These are phyloP conservation scores for Lignosus rhinocerotis DNA, from an alignment of 1,284 basidiomycete genomes.

Conservation along the genomic window DNA sequence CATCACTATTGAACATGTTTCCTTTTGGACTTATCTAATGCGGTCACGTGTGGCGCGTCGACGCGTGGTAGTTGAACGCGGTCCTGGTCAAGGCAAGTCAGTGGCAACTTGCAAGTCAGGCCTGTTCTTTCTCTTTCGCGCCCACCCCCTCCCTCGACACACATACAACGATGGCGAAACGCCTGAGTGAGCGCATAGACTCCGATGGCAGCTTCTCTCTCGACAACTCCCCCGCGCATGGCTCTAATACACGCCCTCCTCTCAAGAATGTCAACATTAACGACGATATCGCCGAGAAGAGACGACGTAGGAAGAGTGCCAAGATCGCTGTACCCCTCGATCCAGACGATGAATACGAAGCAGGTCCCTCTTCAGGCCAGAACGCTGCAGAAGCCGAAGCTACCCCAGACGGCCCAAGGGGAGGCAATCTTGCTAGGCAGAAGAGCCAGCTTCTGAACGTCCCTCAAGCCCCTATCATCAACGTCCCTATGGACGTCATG, in stretches of 20 bases:
- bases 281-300: conserved; percentile 79
- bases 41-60: conserved; percentile 27
- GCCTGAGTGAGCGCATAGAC: conserved; percentile 57
- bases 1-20: too few relatives aligned
- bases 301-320: conserved; percentile 71
- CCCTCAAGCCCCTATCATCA: conserved; percentile 55
- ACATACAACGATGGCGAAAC: conserved; percentile 35
- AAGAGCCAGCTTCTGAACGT: conserved; percentile 67
- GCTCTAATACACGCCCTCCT: conserved; percentile 38
- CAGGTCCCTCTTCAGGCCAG: conserved; percentile 51
- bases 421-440: conserved; percentile 45
- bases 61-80: conserved; percentile 16
- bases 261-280: conserved; percentile 69
- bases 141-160: conserved; percentile 11
- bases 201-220: conserved; percentile 52
- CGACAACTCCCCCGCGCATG: conserved; percentile 35
- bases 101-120: not conserved
- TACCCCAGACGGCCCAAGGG: conserved; percentile 41
- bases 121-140: not conserved
- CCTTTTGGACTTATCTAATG: conserved; percentile 2
- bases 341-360: conserved; percentile 50
- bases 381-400: conserved; percentile 23
- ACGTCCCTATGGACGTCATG: conserved; percentile 77
- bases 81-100: not conserved
- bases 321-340: conserved; percentile 41